Evolutionary conservation across 306 rosid genomes (phyloP).

Genomic region (Corylus heterophylla): DNA sequence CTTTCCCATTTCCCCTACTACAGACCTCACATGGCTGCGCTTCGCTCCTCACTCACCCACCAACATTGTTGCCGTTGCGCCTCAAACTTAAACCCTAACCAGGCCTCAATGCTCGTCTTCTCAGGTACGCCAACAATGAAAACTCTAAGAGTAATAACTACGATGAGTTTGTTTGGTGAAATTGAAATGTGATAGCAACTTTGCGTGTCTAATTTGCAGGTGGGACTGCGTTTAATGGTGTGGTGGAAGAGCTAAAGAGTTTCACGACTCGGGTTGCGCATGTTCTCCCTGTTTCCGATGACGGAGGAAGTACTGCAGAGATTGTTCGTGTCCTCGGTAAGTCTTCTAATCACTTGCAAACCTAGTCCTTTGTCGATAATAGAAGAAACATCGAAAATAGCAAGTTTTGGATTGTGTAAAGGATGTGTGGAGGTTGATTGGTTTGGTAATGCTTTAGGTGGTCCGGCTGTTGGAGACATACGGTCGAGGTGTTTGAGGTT

Average conservation of each 20-base stretch:
- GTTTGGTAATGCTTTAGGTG: constrained; percentile 47
- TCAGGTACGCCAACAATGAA: constrained; percentile 37
- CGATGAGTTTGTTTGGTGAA: neutral
- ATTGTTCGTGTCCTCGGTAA: constrained; percentile 92
- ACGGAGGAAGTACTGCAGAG: constrained; percentile 96
- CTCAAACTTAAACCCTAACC: constrained; percentile 43
- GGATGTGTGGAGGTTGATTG: constrained; percentile 13
- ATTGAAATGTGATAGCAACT: neutral
- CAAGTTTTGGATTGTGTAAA: neutral
- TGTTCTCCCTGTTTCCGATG: constrained; percentile 95
- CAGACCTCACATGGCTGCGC: constrained; percentile 50
- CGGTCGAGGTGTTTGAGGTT: constrained; percentile 92
- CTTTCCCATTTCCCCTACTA: constrained; percentile 26
- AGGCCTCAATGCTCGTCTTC: constrained; percentile 79
- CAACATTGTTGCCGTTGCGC: constrained; percentile 39
- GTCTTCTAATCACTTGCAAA: neutral
- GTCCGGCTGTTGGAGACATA: constrained; percentile 97
- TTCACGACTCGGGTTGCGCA: constrained; percentile 90
- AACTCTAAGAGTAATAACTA: neutral
- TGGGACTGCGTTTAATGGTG: constrained; percentile 94
- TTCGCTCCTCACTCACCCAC: constrained; percentile 32
- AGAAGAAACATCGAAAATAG: neutral
- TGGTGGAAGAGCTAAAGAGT: constrained; percentile 74
- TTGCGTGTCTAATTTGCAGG: constrained; percentile 34
- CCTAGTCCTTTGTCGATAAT: neutral